phyloP scores from a whole-genome alignment of 805 yeast genomes.

The Lipomyces starkeyi region DNA sequence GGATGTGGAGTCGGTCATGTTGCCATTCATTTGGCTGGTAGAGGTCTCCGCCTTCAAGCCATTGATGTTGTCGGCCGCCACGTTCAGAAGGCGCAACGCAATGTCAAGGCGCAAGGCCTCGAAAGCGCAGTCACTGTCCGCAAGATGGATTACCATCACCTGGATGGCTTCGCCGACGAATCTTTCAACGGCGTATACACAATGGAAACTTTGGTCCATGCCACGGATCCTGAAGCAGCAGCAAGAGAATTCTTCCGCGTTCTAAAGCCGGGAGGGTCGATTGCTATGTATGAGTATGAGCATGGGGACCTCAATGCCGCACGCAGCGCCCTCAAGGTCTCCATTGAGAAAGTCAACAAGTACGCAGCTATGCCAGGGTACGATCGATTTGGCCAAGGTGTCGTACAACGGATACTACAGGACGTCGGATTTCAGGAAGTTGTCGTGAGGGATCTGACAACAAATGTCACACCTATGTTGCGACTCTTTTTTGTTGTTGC shows the following conservation, averaged over 20 bases:
- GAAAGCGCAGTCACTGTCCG: not conserved
- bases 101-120: not conserved
- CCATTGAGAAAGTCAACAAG: not conserved
- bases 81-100: slow-evolving; percentile 6
- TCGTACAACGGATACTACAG: not conserved
- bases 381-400: not conserved
- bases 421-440: slow-evolving; percentile 1
- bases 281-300: not conserved
- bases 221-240: slow-evolving; percentile 5
- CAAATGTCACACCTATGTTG: slow-evolving; percentile 3
- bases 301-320: slow-evolving; percentile 1
- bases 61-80: slow-evolving; percentile 4
- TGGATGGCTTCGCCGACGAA: slow-evolving; percentile 6
- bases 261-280: slow-evolving; percentile 6
- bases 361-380: slow-evolving; percentile 7
- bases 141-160: slow-evolving; percentile 9
- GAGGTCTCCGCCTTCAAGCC: not conserved
- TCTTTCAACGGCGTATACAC: slow-evolving; percentile 7
- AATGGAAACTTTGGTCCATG: slow-evolving; percentile 5
- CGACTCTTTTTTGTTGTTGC: not conserved
- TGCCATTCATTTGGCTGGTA: slow-evolving; percentile 1
- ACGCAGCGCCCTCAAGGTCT: not conserved
- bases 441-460: not conserved
- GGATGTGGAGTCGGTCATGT: slow-evolving; percentile 9
- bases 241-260: slow-evolving; percentile 6